Percentiles rank a stretch among this genome's conserved stretches.
Evolutionary conservation across 2,329 filamentous ascomycete genomes (phyloP).

Genomic region (Ceratocystis destructans): DNA sequence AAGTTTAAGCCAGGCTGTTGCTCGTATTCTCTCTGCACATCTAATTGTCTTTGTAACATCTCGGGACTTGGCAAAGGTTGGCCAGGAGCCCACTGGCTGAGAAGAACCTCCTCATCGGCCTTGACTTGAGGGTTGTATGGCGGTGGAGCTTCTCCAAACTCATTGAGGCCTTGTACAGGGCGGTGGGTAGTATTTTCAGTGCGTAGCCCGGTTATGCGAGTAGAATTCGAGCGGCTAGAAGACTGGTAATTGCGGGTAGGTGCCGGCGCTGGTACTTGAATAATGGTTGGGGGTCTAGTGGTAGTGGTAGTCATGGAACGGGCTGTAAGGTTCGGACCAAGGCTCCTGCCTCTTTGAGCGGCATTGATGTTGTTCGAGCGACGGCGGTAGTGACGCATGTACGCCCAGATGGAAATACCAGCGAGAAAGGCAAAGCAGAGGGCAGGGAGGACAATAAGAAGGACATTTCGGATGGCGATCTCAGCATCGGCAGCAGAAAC

Average conservation of each 20-base stretch:
- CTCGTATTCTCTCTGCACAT: slow-evolving; percentile 14
- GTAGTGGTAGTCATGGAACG: not conserved
- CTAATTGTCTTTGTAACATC: slow-evolving; percentile 23
- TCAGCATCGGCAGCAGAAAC: slow-evolving; percentile 1
- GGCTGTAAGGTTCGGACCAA: not conserved
- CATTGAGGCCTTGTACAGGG: slow-evolving; percentile 9
- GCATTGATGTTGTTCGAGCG: not conserved
- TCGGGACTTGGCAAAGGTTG: slow-evolving; percentile 18
- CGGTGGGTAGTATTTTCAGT: not conserved
- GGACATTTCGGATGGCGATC: slow-evolving; percentile 4
- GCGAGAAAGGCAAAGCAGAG: not conserved
- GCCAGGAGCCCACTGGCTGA: slow-evolving; percentile 13
- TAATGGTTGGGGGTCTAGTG: not conserved
- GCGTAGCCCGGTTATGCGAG: not conserved
- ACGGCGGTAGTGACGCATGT: slow-evolving; percentile 1
- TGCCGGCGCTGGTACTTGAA: not conserved
- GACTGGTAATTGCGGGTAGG: not conserved
- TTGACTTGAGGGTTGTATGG: slow-evolving; percentile 10
- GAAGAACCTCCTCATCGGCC: slow-evolving; percentile 17
- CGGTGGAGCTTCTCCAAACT: slow-evolving; percentile 12
- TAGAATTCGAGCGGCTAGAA: not conserved
- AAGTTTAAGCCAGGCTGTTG: not conserved
- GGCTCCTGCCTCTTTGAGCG: not conserved
- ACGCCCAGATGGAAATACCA: not conserved
- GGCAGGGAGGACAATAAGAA: not conserved